phyloP scores from a whole-genome alignment of 148 eudicot genomes.

The Rhododendron simsii region DNA sequence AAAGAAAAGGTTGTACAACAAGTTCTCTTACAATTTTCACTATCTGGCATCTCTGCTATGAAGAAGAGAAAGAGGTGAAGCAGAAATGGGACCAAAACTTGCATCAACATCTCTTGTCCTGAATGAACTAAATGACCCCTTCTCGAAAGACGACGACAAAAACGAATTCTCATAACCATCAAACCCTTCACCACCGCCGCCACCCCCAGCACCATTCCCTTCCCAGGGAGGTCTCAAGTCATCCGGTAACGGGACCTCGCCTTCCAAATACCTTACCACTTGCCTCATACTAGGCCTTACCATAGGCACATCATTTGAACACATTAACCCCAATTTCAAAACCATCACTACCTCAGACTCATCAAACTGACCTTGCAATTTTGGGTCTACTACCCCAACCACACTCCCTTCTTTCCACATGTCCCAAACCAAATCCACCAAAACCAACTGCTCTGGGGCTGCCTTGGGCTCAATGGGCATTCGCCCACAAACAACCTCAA shows the following conservation, averaged over 20 bases:
- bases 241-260: background rate
- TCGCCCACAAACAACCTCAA: constrained; percentile 45
- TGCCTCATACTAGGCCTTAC: constrained; percentile 40
- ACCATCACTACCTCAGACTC: constrained; percentile 26
- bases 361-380: constrained; percentile 21
- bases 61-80: constrained; percentile 11
- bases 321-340: constrained; percentile 36
- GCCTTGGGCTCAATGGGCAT: constrained; percentile 34
- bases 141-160: background rate
- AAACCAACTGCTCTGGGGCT: constrained; percentile 23
- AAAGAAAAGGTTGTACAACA: background rate
- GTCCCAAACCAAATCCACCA: constrained; percentile 31
- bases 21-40: background rate
- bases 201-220: background rate
- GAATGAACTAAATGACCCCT: background rate
- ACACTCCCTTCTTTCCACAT: constrained; percentile 19
- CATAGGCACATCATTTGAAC: constrained; percentile 22
- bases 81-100: constrained; percentile 14
- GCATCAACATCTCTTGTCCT: background rate
- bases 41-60: background rate
- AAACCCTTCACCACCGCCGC: background rate
- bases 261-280: constrained; percentile 25
- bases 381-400: constrained; percentile 28
- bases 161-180: background rate
- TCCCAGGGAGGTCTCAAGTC: background rate